phyloP scores from a whole-genome alignment of 768 basidiomycete species.

The Suillus brevipes region DNA sequence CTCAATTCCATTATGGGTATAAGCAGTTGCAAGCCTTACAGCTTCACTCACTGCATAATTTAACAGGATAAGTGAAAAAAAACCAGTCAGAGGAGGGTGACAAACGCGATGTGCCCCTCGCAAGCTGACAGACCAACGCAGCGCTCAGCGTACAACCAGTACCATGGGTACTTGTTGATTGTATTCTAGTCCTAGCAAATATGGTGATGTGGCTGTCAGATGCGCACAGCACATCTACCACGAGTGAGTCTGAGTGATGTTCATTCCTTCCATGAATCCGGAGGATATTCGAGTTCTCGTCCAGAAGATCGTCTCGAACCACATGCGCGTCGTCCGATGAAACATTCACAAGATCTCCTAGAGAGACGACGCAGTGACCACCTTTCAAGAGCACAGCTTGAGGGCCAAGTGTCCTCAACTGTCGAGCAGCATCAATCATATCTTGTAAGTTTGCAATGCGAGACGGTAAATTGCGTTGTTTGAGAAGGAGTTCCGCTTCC shows the following conservation, averaged over 20 bases:
- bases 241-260: slow-evolving; percentile 34
- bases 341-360: slow-evolving; percentile 45
- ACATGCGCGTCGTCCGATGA: slow-evolving; percentile 35
- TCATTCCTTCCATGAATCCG: slow-evolving; percentile 21
- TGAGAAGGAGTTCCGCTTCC: slow-evolving; percentile 74
- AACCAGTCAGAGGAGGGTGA: slow-evolving; percentile 6
- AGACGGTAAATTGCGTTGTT: slow-evolving; percentile 28
- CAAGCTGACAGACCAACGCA: slow-evolving; percentile 70
- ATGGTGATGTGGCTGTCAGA: slow-evolving; percentile 40
- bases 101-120: slow-evolving; percentile 45
- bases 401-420: slow-evolving; percentile 49
- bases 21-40: slow-evolving; percentile 58
- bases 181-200: slow-evolving; percentile 60
- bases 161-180: slow-evolving; percentile 80
- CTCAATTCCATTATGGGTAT: slow-evolving; percentile 73
- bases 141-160: slow-evolving; percentile 93
- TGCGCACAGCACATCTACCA: slow-evolving; percentile 63
- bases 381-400: slow-evolving; percentile 79
- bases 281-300: slow-evolving; percentile 67
- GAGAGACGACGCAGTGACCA: slow-evolving; percentile 61
- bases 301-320: slow-evolving; percentile 45
- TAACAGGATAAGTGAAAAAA: background rate
- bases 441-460: slow-evolving; percentile 50
- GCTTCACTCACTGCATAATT: slow-evolving; percentile 54
- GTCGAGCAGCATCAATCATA: slow-evolving; percentile 58